Evolutionary conservation across 495 filamentous ascomycete species (phyloP).

Genomic region (Parathielavia appendiculata): DNA sequence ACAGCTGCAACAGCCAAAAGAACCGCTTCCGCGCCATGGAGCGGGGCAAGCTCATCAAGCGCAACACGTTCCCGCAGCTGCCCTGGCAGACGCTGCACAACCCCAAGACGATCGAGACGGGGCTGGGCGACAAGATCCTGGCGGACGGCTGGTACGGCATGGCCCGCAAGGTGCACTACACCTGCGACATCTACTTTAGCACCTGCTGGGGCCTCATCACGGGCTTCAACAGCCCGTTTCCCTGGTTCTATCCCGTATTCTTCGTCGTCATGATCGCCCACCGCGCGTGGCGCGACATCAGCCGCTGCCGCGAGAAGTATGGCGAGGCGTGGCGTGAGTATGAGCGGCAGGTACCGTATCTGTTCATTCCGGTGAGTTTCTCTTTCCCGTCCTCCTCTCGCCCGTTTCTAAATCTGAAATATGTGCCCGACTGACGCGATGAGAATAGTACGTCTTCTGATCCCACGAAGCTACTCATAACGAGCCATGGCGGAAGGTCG

Average conservation of each 20-base stretch:
- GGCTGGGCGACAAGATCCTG: conserved; percentile 73
- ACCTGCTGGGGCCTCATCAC: conserved; percentile 54
- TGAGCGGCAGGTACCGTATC: conserved; percentile 78
- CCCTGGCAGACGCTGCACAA: conserved; percentile 85
- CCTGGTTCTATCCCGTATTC: conserved; percentile 96
- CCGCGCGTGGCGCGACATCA: conserved; percentile 78
- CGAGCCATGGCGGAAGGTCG: too few species aligned
- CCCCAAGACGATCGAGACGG: conserved; percentile 77
- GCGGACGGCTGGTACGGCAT: conserved; percentile 91
- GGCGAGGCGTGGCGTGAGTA: conserved; percentile 91
- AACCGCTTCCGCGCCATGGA: conserved; percentile 84
- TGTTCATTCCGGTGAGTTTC: conserved; percentile 88
- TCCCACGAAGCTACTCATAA: background rate
- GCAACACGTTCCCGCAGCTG: conserved; percentile 87
- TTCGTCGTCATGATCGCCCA: conserved; percentile 89
- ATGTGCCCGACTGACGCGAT: conserved; percentile 6
- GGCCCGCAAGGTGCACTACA: conserved; percentile 93
- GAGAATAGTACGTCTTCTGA: conserved; percentile 31
- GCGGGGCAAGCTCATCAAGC: conserved; percentile 63
- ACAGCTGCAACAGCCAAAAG: conserved; percentile 89
- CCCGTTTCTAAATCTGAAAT: background rate
- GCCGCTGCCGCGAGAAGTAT: conserved; percentile 80
- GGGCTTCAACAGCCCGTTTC: conserved; percentile 73
- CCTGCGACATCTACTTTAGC: conserved; percentile 83
- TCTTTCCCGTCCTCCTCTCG: background rate